Conservation (phyloP, 2,329 filamentous ascomycete species). For the Penicillium rolfsii region DNA sequence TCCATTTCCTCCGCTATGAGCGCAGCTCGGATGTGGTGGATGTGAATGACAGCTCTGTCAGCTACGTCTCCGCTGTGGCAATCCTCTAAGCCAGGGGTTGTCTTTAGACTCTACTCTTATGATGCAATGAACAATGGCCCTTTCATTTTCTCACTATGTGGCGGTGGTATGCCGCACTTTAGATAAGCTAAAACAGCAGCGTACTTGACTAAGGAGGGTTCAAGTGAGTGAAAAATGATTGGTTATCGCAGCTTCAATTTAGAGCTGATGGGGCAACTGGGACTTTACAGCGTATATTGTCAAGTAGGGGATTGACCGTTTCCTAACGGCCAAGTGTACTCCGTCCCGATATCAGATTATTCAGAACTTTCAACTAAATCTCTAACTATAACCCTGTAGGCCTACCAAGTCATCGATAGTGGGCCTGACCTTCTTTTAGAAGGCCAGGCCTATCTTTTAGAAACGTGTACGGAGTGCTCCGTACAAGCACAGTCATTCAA, state of each 20-base stretch:
- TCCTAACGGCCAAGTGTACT: background rate
- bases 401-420: background rate
- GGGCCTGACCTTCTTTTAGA: too few relatives aligned
- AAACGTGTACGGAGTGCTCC: too few relatives aligned
- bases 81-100: slow-evolving; percentile 55
- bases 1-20: slow-evolving; percentile 84
- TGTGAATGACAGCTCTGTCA: slow-evolving; percentile 80
- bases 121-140: background rate
- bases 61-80: slow-evolving; percentile 92
- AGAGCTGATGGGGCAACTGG: background rate
- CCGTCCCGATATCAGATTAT: background rate
- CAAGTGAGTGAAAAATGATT: too few relatives aligned
- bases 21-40: slow-evolving; percentile 74
- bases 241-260: background rate
- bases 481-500: too few relatives aligned
- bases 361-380: background rate
- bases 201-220: background rate
- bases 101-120: background rate
- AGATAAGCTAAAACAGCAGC: background rate
- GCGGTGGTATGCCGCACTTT: background rate
- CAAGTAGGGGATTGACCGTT: background rate
- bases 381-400: background rate
- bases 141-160: background rate
- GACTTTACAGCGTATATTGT: background rate
- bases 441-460: too few relatives aligned